Conservation (phyloP, 2,329 filamentous ascomycete genomes). For the Pseudocercospora fijiensis region DNA sequence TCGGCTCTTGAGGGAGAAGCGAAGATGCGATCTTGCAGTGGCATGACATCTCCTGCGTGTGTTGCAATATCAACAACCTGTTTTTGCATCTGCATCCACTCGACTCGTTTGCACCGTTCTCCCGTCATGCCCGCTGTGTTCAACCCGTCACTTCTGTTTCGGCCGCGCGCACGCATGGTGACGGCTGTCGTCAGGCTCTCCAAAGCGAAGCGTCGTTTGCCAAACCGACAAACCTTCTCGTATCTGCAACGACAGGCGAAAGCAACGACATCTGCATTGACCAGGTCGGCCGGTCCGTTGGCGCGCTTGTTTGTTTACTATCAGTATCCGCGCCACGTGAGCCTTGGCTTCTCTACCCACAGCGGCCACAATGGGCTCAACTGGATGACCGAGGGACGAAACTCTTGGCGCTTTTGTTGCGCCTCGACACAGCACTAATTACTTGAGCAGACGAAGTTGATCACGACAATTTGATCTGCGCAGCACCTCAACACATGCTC, state of each 20-base stretch:
- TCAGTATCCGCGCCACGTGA: background rate
- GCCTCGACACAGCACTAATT: background rate
- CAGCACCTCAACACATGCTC: background rate
- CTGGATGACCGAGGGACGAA: background rate
- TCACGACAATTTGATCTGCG: background rate
- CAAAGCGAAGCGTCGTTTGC: background rate
- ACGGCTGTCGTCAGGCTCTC: background rate
- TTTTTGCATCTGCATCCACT: background rate
- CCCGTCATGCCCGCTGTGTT: background rate
- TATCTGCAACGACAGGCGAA: background rate
- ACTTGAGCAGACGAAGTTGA: background rate
- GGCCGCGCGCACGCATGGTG: background rate
- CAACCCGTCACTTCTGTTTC: background rate
- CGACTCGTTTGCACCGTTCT: background rate
- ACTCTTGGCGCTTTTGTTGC: background rate
- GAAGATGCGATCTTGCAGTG: background rate
- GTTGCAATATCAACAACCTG: background rate
- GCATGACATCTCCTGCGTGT: background rate
- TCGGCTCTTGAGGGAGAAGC: background rate
- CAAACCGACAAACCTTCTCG: background rate
- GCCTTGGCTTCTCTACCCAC: background rate
- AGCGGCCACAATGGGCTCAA: background rate
- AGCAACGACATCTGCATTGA: background rate
- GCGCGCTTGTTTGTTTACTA: background rate
- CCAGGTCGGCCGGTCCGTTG: background rate